Evolutionary conservation across 345 rosid species (phyloP).

Genomic region (Brassica napus): DNA sequence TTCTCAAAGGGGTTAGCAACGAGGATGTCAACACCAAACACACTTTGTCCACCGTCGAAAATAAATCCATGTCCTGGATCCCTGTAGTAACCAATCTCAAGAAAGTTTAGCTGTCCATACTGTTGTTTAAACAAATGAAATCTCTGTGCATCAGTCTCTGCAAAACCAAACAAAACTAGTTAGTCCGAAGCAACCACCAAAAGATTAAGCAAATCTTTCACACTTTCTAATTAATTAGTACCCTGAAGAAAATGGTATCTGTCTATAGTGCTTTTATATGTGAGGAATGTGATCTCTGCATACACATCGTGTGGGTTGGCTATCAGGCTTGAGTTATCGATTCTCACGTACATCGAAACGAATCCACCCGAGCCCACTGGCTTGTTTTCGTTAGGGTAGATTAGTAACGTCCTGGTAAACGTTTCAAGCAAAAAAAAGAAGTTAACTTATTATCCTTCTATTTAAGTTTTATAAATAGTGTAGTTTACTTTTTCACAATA

Average conservation of each 20-base stretch:
- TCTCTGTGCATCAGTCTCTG: neutral
- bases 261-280: constrained; percentile 26
- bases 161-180: neutral
- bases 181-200: neutral
- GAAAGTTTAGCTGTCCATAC: neutral
- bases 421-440: neutral
- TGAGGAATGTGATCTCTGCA: constrained; percentile 32
- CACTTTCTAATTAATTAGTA: neutral
- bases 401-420: constrained; percentile 24
- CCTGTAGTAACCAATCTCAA: neutral
- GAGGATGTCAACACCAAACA: constrained; percentile 27
- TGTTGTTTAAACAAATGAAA: constrained; percentile 10
- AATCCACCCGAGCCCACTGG: constrained; percentile 11
- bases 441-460: no score
- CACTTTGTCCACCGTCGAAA: constrained; percentile 21
- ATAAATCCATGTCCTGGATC: neutral
- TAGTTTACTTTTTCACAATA: no score
- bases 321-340: constrained; percentile 34
- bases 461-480: no score
- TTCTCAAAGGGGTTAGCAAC: constrained; percentile 6
- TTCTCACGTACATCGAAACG: constrained; percentile 25
- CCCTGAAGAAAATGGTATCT: constrained; percentile 7
- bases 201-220: neutral
- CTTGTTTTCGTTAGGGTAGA: constrained; percentile 27
- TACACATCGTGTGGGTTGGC: constrained; percentile 23